These are phyloP conservation scores for Kwoniella dendrophila DNA, from an alignment of 768 basidiomycete species.

Conservation along the genomic window DNA sequence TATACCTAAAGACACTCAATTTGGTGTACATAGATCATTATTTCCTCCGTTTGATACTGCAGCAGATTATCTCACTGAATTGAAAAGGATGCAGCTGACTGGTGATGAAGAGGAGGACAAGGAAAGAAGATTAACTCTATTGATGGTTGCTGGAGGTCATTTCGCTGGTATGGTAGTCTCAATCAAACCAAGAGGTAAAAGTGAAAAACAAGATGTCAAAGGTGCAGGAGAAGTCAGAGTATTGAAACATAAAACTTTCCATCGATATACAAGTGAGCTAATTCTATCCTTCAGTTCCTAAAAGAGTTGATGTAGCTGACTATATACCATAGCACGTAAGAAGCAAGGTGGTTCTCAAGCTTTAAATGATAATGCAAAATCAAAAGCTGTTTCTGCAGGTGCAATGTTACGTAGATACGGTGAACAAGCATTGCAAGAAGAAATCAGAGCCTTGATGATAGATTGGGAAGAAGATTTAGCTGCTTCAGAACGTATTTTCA, in stretches of 20 bases:
- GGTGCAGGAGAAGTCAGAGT: slow-evolving; percentile 59
- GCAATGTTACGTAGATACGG: slow-evolving; percentile 92
- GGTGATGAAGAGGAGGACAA: slow-evolving; percentile 31
- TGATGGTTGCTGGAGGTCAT: slow-evolving; percentile 97
- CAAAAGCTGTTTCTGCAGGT: slow-evolving; percentile 89
- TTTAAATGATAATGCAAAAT: slow-evolving; percentile 88
- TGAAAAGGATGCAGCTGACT: slow-evolving; percentile 49
- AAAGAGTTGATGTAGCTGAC: background rate
- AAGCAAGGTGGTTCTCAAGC: slow-evolving; percentile 97
- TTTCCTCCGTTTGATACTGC: slow-evolving; percentile 61
- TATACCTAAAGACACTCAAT: slow-evolving; percentile 68
- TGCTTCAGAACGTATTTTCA: slow-evolving; percentile 85
- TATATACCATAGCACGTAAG: slow-evolving; percentile 68
- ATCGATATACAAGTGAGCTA: slow-evolving; percentile 91
- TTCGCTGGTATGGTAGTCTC: slow-evolving; percentile 86
- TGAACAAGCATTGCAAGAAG: slow-evolving; percentile 90
- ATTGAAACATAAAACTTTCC: slow-evolving; percentile 89
- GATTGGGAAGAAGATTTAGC: slow-evolving; percentile 88
- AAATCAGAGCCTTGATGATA: slow-evolving; percentile 77
- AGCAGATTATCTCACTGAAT: slow-evolving; percentile 46
- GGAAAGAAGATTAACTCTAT: slow-evolving; percentile 78
- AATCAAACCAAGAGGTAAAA: slow-evolving; percentile 60
- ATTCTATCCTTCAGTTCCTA: background rate
- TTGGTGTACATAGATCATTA: slow-evolving; percentile 80
- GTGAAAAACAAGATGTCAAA: slow-evolving; percentile 74